These are phyloP conservation scores for Petrea volubilis DNA, from an alignment of 257 asterid species.

Conservation along the genomic window DNA sequence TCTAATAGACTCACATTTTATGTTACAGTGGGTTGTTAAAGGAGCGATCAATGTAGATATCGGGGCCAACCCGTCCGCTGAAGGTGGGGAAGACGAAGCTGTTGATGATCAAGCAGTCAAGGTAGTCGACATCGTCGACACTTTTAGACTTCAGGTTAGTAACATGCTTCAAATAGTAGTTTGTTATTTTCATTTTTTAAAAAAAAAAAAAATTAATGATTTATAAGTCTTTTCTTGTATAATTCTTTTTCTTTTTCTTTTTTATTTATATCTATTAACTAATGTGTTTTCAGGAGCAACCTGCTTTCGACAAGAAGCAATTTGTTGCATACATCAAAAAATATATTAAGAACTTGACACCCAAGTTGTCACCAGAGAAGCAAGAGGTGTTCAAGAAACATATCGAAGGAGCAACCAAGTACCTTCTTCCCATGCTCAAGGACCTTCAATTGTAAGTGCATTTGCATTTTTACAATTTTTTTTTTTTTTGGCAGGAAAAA, in stretches of 20 bases:
- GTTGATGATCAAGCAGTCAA: conserved; percentile 57
- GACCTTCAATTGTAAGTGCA: conserved; percentile 56
- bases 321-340: no score
- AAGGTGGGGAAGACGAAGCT: conserved; percentile 67
- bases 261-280: no score
- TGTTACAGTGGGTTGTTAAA: conserved; percentile 57
- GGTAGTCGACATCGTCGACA: conserved; percentile 68
- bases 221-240: not conserved
- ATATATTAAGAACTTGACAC: conserved; percentile 41
- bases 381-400: conserved; percentile 49
- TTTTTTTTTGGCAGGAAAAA: not conserved
- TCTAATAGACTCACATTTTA: not conserved
- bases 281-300: conserved; percentile 46
- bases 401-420: conserved; percentile 63
- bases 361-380: conserved; percentile 43
- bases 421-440: conserved; percentile 46
- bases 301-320: conserved; percentile 61
- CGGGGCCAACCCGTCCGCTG: conserved; percentile 79
- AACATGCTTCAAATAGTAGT: not conserved
- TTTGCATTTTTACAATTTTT: no score
- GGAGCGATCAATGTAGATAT: conserved; percentile 60
- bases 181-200: not conserved
- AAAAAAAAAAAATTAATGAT: not conserved
- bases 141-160: conserved; percentile 72
- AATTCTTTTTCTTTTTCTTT: not conserved